Evolutionary conservation across 2,329 filamentous ascomycete genomes (phyloP).

Genomic region (Aspergillus uvarum): DNA sequence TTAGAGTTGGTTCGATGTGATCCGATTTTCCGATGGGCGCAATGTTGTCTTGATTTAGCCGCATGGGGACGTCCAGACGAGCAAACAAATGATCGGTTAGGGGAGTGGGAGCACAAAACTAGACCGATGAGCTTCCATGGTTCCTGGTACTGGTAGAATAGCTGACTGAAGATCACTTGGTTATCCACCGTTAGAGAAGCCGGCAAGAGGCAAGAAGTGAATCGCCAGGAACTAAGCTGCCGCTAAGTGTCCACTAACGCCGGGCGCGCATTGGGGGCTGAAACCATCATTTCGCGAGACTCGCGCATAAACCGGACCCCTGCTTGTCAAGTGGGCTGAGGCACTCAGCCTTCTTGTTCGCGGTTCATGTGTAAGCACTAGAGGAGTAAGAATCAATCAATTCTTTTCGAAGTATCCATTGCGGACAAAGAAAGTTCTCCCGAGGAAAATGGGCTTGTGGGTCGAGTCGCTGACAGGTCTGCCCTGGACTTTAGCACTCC

Average conservation of each 20-base stretch:
- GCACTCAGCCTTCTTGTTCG: background rate
- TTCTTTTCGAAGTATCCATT: background rate
- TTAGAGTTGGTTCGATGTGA: background rate
- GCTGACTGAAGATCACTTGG: background rate
- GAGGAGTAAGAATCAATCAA: background rate
- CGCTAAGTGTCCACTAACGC: background rate
- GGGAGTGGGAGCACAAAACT: background rate
- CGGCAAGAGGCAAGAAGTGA: background rate
- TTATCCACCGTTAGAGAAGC: background rate
- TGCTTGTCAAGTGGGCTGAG: background rate
- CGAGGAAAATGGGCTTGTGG: background rate
- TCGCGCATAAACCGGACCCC: background rate
- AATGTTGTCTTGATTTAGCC: background rate
- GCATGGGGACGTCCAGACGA: background rate
- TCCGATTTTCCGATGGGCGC: background rate
- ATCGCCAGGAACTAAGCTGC: background rate
- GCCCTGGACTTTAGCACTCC: background rate
- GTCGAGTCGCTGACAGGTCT: background rate
- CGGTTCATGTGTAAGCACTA: background rate
- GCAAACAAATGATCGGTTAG: background rate
- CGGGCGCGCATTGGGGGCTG: background rate
- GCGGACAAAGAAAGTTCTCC: background rate
- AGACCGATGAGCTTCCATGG: background rate
- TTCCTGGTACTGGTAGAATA: background rate
- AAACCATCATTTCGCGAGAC: background rate